These are phyloP conservation scores for Populus davidiana DNA, from an alignment of 345 rosid species.

Conservation along the genomic window DNA sequence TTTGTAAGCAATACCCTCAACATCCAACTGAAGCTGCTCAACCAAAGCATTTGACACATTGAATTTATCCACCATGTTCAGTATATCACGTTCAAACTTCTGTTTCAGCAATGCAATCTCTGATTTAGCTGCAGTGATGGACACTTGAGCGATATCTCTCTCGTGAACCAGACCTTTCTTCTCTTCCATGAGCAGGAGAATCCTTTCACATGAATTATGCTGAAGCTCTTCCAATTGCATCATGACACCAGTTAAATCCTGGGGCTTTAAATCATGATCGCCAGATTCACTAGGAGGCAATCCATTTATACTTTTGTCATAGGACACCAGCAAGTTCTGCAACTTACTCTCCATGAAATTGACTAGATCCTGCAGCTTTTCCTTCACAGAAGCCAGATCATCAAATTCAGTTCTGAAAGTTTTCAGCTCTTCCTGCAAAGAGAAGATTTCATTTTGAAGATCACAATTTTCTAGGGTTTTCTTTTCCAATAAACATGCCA, in stretches of 20 bases:
- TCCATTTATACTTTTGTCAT: slow-evolving; percentile 38
- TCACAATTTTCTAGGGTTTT: slow-evolving; percentile 47
- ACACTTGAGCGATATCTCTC: slow-evolving; percentile 43
- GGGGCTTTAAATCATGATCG: slow-evolving; percentile 39
- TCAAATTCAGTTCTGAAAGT: slow-evolving; percentile 41
- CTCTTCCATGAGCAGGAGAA: slow-evolving; percentile 50
- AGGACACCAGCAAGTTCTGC: slow-evolving; percentile 39
- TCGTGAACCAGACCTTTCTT: slow-evolving; percentile 49
- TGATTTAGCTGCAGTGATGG: slow-evolving; percentile 46
- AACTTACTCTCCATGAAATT: slow-evolving; percentile 43
- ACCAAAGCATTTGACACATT: slow-evolving; percentile 42
- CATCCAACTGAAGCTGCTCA: slow-evolving; percentile 61
- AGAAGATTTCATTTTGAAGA: slow-evolving; percentile 44
- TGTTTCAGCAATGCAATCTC: slow-evolving; percentile 49
- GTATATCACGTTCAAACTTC: slow-evolving; percentile 48
- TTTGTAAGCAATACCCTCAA: slow-evolving; percentile 53
- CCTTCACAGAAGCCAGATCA: slow-evolving; percentile 44
- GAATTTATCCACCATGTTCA: slow-evolving; percentile 42
- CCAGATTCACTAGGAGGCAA: slow-evolving; percentile 32
- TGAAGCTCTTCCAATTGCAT: slow-evolving; percentile 53
- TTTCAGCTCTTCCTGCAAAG: slow-evolving; percentile 55
- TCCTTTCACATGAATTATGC: slow-evolving; percentile 45
- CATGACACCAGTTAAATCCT: slow-evolving; percentile 36
- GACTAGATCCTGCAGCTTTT: slow-evolving; percentile 43
- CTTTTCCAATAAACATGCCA: slow-evolving; percentile 55